These are phyloP conservation scores for Mortierella hygrophila DNA, from an alignment of 192 early-diverging fungal species.

Conservation along the genomic window DNA sequence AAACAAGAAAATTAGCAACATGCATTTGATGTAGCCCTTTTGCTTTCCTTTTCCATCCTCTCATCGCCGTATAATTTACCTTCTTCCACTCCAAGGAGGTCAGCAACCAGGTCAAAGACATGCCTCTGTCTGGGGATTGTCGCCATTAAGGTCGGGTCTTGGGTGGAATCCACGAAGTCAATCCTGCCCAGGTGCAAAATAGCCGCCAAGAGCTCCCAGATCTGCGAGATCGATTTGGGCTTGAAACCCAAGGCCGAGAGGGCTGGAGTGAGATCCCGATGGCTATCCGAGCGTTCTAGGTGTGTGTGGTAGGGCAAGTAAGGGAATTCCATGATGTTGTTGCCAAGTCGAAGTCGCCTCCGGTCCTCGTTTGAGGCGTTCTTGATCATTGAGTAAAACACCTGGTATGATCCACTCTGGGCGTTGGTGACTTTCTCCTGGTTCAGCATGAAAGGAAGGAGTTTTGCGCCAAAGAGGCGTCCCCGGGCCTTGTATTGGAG, in stretches of 20 bases:
- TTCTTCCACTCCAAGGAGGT: constrained; percentile 80
- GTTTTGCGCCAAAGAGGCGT: constrained; percentile 85
- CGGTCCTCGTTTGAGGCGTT: constrained; percentile 78
- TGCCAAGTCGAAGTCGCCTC: constrained; percentile 69
- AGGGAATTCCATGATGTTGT: constrained; percentile 54
- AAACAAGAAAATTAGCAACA: background rate
- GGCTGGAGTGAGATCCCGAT: constrained; percentile 75
- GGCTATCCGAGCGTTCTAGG: constrained; percentile 63
- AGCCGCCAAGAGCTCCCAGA: constrained; percentile 89
- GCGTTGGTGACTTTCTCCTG: constrained; percentile 71
- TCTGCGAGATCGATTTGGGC: constrained; percentile 76
- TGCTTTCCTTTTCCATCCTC: background rate
- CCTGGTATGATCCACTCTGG: constrained; percentile 72
- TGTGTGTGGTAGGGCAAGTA: constrained; percentile 46
- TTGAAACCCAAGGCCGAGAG: constrained; percentile 74
- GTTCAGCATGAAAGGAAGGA: constrained; percentile 78
- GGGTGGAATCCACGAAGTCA: constrained; percentile 75
- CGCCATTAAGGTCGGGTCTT: constrained; percentile 77
- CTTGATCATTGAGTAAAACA: constrained; percentile 89
- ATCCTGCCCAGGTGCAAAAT: constrained; percentile 94
- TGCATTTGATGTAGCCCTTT: background rate
- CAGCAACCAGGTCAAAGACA: constrained; percentile 77
- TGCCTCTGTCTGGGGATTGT: constrained; percentile 84
- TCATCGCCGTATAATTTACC: constrained; percentile 22
- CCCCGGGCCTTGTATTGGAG: constrained; percentile 90